Evolutionary conservation across 2,329 filamentous ascomycete genomes (phyloP).

Genomic region (Microsporum canis): DNA sequence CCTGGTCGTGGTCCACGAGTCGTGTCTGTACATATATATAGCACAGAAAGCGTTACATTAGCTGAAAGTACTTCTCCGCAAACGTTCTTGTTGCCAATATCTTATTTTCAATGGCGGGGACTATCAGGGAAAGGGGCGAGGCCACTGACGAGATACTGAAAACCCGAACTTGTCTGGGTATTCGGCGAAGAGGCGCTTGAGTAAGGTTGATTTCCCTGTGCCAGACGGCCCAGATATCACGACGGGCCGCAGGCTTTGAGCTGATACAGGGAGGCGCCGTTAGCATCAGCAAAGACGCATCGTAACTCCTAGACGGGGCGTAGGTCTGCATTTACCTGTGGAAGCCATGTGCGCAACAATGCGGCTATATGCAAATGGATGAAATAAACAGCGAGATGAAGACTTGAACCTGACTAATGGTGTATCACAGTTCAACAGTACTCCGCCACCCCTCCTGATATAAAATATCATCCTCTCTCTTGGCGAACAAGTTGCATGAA

Average conservation of each 20-base stretch:
- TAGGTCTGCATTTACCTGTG: not conserved
- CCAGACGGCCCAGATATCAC: conserved; percentile 34
- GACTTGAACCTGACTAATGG: not conserved
- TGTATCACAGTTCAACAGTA: not conserved
- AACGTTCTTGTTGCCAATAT: not conserved
- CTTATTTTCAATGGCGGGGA: not conserved
- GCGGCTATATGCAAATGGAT: not conserved
- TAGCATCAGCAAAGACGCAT: not conserved
- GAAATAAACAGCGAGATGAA: not conserved
- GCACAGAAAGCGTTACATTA: not conserved
- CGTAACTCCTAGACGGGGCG: not conserved
- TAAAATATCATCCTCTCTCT: conserved; percentile 1
- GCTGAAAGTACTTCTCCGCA: not conserved
- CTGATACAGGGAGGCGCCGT: conserved; percentile 9
- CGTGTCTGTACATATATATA: conserved; percentile 46
- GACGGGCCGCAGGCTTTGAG: conserved; percentile 28
- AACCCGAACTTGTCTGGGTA: conserved; percentile 35
- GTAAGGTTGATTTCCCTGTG: conserved; percentile 34
- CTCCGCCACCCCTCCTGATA: not conserved
- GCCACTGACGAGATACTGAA: conserved; percentile 28
- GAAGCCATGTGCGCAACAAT: not conserved
- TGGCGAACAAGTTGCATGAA: not conserved
- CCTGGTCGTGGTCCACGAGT: conserved; percentile 64
- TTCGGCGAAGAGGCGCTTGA: conserved; percentile 33
- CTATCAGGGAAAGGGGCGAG: too few species aligned